A percentile compares a stretch with the other conserved stretches of the same genome.
Evolutionary conservation across 352 stramenopile species (phyloP).

Genomic region (Elongisporangium prolatum): DNA sequence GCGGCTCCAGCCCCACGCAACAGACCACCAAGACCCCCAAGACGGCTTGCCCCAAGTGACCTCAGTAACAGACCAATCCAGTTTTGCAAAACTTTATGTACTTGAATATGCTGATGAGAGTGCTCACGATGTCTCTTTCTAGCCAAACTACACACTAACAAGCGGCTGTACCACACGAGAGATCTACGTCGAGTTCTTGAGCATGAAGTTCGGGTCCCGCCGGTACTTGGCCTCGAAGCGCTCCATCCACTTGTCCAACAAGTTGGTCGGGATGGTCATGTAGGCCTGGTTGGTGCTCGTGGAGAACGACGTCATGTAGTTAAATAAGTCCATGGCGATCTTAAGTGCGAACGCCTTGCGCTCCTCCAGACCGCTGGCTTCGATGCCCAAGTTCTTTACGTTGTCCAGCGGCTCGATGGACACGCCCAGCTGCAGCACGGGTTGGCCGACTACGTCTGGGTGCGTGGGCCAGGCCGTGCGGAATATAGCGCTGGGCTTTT

Average conservation of each 20-base stretch:
- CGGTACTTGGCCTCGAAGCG: conserved; percentile 87
- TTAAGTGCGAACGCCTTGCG: conserved; percentile 87
- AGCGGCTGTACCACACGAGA: background rate
- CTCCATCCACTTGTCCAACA: conserved; percentile 90
- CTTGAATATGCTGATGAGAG: background rate
- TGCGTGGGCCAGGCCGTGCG: conserved; percentile 62
- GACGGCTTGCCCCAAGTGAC: background rate
- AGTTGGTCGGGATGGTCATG: conserved; percentile 89
- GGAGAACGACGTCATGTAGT: conserved; percentile 90
- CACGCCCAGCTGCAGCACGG: conserved; percentile 57
- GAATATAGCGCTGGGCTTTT: conserved; percentile 70
- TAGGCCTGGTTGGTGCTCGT: conserved; percentile 60
- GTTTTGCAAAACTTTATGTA: background rate
- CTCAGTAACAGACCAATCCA: background rate
- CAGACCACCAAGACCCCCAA: background rate
- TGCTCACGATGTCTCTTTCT: too few species aligned
- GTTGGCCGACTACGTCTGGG: conserved; percentile 49
- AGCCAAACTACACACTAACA: background rate
- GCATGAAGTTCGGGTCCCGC: conserved; percentile 90
- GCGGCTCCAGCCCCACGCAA: background rate
- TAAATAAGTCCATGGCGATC: conserved; percentile 90
- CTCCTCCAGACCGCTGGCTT: conserved; percentile 51
- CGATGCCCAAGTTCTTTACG: conserved; percentile 72
- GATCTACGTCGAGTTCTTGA: conserved; percentile 45
- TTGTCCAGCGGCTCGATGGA: conserved; percentile 71